These are phyloP conservation scores for Citrus hindsii DNA, from an alignment of 345 rosid species.

Conservation along the genomic window DNA sequence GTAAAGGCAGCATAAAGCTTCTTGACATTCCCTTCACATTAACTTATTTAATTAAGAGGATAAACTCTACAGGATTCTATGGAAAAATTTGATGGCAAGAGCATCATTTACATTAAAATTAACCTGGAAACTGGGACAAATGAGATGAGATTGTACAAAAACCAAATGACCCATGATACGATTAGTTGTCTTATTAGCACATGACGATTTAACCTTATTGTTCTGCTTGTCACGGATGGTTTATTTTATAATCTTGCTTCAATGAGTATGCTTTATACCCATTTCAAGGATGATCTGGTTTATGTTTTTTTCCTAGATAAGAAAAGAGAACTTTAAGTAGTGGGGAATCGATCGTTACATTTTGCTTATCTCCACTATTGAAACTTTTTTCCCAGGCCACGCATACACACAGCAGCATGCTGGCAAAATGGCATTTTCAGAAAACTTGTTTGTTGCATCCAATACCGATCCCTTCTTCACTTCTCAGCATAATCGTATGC, in stretches of 20 bases:
- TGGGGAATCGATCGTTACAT: background rate
- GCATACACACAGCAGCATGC: background rate
- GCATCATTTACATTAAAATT: background rate
- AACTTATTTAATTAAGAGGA: background rate
- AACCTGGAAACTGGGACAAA: slow-evolving; percentile 13
- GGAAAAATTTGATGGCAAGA: background rate
- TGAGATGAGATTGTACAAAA: background rate
- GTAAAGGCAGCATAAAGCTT: slow-evolving; percentile 12
- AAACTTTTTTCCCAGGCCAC: no score
- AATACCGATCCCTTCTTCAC: background rate
- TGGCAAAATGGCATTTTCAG: slow-evolving; percentile 4
- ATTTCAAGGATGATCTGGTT: background rate
- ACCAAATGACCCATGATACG: slow-evolving; percentile 8
- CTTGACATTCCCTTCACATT: background rate
- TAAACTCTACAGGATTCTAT: slow-evolving; percentile 1
- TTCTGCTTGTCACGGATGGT: slow-evolving; percentile 30
- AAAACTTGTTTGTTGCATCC: background rate
- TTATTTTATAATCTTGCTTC: slow-evolving; percentile 14
- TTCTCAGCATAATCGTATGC: background rate
- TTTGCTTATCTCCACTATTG: background rate
- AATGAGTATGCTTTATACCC: slow-evolving; percentile 2
- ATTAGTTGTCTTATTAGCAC: slow-evolving; percentile 23
- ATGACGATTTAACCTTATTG: slow-evolving; percentile 16
- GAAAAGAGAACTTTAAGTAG: background rate
- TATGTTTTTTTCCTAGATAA: background rate